Base-by-base conservation (phyloP, 345 rosid genomes). In the Aethionema arabicum region DNA sequence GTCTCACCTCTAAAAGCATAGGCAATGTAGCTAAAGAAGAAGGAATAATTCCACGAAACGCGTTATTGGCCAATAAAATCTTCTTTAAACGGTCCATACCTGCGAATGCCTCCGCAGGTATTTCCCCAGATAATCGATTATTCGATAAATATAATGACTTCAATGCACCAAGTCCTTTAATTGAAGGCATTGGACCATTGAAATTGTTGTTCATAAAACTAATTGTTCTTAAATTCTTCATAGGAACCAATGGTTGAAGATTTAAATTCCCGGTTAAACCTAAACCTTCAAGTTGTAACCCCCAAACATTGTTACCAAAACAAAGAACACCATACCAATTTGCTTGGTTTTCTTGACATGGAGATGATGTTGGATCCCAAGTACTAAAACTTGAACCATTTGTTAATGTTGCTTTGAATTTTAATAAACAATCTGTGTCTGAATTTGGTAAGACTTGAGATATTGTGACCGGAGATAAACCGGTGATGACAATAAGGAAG, bases 321-420 rank as follows among this genome's bases (percentile, higher is more conserved):
- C 96, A 88, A 51, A 84, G 76, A 11, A 88, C 69, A 6, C 96
- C 88, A 1, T 16, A 37, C 96, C 96, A 88, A 32, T 83, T 82
- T 0, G 85, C 37, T 7, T 32, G 31, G 11, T 74, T 61, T 52
- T 72, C 67, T 2, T 48, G 13, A 52, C 96, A 88, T 0, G 90
- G 93, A 4, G 55, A 39, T 21, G 42, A 60, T 2, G 75, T 14
- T 21, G 66, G 11, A 32, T 75, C 60, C 96, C 93, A 88, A 52
- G 69, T 62, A 13, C 8, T 32, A 6, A 82, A 76, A 16, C 43
- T 63, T 2, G 65, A 52, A 11, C 49, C 56, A 16, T 72, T 61
- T 11, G 60, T 54, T 43, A 79, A 45, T 31, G 86, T 57, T 27
- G 72, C 66, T 72, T 70, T 78, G 40, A 80, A 80, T 16, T 64